These are phyloP conservation scores for Diutina rugosa DNA, from an alignment of 1,139 yeast genomes.

Conservation along the genomic window DNA sequence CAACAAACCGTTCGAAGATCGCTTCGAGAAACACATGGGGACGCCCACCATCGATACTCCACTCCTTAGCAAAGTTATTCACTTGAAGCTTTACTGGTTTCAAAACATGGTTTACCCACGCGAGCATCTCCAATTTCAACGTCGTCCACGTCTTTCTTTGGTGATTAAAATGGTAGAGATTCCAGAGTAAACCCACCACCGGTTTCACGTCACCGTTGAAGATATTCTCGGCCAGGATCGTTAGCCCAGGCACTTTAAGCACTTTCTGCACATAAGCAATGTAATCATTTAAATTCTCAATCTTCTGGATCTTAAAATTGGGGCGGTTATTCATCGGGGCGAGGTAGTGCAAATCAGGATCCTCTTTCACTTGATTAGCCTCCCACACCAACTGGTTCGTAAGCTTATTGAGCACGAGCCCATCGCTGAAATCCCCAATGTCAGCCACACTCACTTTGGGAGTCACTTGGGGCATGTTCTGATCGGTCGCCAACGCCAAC, in stretches of 20 bases:
- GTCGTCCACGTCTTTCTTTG: neutral
- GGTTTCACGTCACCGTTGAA: neutral
- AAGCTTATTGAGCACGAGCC: neutral
- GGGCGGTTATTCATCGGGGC: slow-evolving; percentile 1
- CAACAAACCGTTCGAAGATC: neutral
- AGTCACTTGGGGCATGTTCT: neutral
- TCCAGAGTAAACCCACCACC: neutral
- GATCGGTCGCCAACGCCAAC: neutral
- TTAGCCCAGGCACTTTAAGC: neutral
- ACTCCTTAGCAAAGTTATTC: neutral
- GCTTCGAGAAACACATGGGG: neutral
- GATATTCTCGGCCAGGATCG: neutral
- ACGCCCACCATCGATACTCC: neutral
- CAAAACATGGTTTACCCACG: neutral
- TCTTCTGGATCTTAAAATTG: neutral
- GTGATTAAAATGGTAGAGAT: neutral
- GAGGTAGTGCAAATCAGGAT: neutral
- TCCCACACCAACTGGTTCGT: slow-evolving; percentile 2
- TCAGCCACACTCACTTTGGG: neutral
- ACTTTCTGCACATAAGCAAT: neutral
- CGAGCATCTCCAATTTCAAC: neutral
- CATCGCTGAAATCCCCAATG: neutral
- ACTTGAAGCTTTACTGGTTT: neutral
- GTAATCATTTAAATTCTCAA: neutral
- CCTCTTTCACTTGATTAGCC: neutral